Evolutionary conservation across 1,284 basidiomycete genomes (phyloP), one percentile per base, ranked within the genome.

Genomic region (Xerocomus amazonicus): DNA sequence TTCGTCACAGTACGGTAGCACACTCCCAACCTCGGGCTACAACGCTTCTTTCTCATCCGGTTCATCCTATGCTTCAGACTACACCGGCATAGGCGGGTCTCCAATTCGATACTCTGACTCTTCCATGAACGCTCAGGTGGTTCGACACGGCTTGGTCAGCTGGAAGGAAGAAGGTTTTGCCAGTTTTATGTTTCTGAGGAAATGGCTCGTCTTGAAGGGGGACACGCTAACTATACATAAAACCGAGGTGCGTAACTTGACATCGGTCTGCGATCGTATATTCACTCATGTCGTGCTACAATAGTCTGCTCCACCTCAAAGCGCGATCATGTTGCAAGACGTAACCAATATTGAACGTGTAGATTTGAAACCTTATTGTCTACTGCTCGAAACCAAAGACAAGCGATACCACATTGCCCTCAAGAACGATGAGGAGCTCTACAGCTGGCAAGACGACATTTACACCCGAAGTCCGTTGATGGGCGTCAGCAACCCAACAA

Each of bases 391-490:
- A 66, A 86, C 90, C 13, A 90, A 87, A 62, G 87, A 92, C 55
- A 90, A 81, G 68, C 76, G 81, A 43, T 86, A 84, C 67, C 87
- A 80, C 65, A 73, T 96, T 45, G 84, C 90, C 10, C 75, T 97
- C 58, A 95, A 95, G 73, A 90, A 79, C 53, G 96, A 99, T 65
- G 91, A 96, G 59, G 96, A 99, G 65, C 80, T 99, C 13, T 98
- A 99, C 64, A 85, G 84, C 27, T 98, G 95, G 95, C 84, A 93
- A 73, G 95, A 99, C 64, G 95, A 97, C 63, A 89, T 99, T 53
- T 97, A 98, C 70, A 84, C 83, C 7, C 82, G 94, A 47, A 92
- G 90, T 58, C 93, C 95, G 0, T 76, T 96, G 42, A 91, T 93
- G 84, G 93, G 94, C 34, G 91, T 96, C 19, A 89, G 88, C 62